Percentiles rank a stretch among this genome's conserved stretches.
Conservation (phyloP, 108 stramenopile species). For the Skeletonema potamos region DNA sequence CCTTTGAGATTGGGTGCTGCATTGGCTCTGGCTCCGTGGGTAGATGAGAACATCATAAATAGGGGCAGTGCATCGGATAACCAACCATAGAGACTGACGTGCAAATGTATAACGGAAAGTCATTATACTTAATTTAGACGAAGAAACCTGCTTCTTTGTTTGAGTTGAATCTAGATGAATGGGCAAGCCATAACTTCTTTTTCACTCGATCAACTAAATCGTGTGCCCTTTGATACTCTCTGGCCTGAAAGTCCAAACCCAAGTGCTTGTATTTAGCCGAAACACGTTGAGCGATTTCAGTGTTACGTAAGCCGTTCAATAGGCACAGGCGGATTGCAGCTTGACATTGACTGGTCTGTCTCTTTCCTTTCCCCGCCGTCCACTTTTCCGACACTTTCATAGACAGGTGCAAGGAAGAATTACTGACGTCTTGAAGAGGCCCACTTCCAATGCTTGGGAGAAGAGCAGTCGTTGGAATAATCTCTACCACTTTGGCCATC, state of each 20-base stretch:
- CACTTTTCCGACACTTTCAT: background rate
- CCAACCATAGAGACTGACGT: background rate
- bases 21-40: conserved; percentile 91
- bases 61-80: conserved; percentile 26
- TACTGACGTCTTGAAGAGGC: background rate
- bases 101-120: background rate
- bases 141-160: background rate
- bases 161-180: background rate
- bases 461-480: background rate
- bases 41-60: conserved; percentile 80
- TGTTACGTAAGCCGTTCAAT: background rate
- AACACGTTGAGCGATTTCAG: background rate
- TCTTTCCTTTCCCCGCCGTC: background rate
- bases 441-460: background rate
- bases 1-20: conserved; percentile 89
- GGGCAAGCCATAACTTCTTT: background rate
- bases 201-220: background rate
- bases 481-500: background rate
- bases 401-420: background rate
- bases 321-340: background rate
- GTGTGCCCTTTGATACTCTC: background rate
- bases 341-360: background rate
- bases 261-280: background rate
- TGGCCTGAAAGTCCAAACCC: background rate
- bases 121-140: background rate